Base-by-base conservation (phyloP, 306 rosid genomes). In the Inga leiocalycina region DNA sequence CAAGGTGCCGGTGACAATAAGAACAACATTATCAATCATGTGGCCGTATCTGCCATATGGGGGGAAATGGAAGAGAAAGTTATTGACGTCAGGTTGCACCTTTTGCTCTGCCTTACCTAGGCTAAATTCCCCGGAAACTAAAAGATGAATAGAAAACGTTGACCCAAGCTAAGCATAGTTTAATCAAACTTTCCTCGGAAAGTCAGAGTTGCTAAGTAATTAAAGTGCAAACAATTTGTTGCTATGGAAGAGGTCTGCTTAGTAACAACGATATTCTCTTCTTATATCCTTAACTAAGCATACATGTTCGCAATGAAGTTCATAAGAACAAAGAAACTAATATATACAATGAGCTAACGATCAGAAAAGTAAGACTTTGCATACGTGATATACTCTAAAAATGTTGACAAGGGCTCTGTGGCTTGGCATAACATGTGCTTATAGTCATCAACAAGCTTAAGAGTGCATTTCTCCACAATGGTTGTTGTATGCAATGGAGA, bases 361-460 rank as follows among this genome's bases (percentile, higher is more conserved):
- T 17, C 6, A 22, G 76, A 87, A 48, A 69, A 44, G 68, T 10
- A 17, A 83, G 52, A 69, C 66, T 65, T 79, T 54, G 77, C 98
- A 54, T 87, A 93, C 99, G 97, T 92, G 87, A 96, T 96, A 84
- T 96, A 96, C 75, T 96, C 98, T 76, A 96, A 84, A 81, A 96
- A 96, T 17, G 97, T 94, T 13, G 99, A 92, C 79, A 96, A 62
- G 57, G 99, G 98, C 79, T 94, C 98, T 1, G 97, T 96, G 54
- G 98, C 99, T 87, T 96, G 99, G 89, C 97, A 93, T 19, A 92
- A 84, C 99, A 96, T 96, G 90, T 96, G 97, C 89, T 96, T 96
- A 82, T 94, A 91, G 85, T 94, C 99, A 85, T 96, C 99, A 81
- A 96, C 98, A 89, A 93, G 89, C 83, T 96, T 96, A 70, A 96